Percentiles rank a stretch among this genome's conserved stretches.
phyloP scores from a whole-genome alignment of 306 rosid genomes.

The Gillenia trifoliata region DNA sequence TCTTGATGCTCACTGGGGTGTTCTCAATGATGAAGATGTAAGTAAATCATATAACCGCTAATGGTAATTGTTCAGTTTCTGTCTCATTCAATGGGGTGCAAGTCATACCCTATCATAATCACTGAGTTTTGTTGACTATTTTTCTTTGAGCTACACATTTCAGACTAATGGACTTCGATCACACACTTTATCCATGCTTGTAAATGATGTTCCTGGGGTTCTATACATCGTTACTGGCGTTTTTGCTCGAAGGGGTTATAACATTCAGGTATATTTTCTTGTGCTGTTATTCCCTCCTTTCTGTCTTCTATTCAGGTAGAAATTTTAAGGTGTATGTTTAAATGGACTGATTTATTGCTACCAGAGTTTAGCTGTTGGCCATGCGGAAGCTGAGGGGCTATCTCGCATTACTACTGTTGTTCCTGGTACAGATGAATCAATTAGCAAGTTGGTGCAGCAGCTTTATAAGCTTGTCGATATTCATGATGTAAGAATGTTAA shows the following conservation, averaged over 20 bases:
- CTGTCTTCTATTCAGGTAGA: not conserved
- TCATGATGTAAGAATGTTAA: slow-evolving; percentile 52
- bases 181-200: slow-evolving; percentile 82
- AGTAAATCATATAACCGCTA: slow-evolving; percentile 23
- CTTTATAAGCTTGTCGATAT: slow-evolving; percentile 68
- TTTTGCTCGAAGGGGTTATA: slow-evolving; percentile 83
- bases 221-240: slow-evolving; percentile 71
- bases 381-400: slow-evolving; percentile 72
- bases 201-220: slow-evolving; percentile 75
- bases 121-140: not conserved
- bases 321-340: slow-evolving; percentile 12
- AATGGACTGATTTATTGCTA: slow-evolving; percentile 15
- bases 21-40: slow-evolving; percentile 72
- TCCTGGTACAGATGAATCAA: slow-evolving; percentile 81
- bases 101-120: not conserved
- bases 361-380: slow-evolving; percentile 93
- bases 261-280: slow-evolving; percentile 62
- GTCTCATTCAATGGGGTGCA: slow-evolving; percentile 1
- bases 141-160: slow-evolving; percentile 18
- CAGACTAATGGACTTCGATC: slow-evolving; percentile 75
- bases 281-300: not conserved
- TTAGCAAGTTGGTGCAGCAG: slow-evolving; percentile 71
- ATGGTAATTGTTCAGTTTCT: slow-evolving; percentile 2
- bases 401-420: slow-evolving; percentile 88
- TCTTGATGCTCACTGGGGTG: slow-evolving; percentile 94